These are phyloP conservation scores for Ceratobasidium sp. DNA, from an alignment of 1,284 basidiomycete species.

Conservation along the genomic window DNA sequence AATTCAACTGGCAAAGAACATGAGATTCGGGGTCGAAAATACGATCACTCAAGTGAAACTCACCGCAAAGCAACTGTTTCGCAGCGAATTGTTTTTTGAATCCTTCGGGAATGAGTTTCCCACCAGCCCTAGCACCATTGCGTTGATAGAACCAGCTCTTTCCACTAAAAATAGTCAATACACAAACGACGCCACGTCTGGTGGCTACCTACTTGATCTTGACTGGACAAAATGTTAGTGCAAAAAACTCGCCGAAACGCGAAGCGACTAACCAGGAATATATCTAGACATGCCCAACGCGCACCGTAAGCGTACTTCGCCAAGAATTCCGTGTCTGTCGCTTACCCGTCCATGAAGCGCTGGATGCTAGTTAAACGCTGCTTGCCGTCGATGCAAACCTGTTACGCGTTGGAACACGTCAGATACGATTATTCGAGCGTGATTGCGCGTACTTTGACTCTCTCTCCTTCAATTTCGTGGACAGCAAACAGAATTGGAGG, in stretches of 20 bases:
- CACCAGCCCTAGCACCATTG: slow-evolving; percentile 5
- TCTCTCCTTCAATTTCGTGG: slow-evolving; percentile 39
- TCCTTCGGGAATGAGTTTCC: slow-evolving; percentile 32
- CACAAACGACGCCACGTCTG: too few relatives aligned
- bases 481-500: slow-evolving; percentile 31
- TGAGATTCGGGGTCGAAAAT: background rate
- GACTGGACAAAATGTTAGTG: background rate
- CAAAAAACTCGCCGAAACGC: background rate
- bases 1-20: slow-evolving; percentile 35
- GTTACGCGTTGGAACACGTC: background rate
- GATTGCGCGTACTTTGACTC: slow-evolving; percentile 39
- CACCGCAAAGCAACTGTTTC: slow-evolving; percentile 43
- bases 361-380: slow-evolving; percentile 50
- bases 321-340: background rate
- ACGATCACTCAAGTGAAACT: background rate
- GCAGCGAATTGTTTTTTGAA: slow-evolving; percentile 41
- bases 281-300: background rate
- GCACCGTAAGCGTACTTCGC: slow-evolving; percentile 1
- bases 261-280: slow-evolving; percentile 36
- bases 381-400: slow-evolving; percentile 49
- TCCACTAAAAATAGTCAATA: slow-evolving; percentile 15
- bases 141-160: slow-evolving; percentile 32
- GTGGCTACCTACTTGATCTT: slow-evolving; percentile 27
- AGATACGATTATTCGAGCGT: background rate
- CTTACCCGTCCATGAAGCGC: slow-evolving; percentile 48